Evolutionary conservation across 495 filamentous ascomycete species (phyloP).

Genomic region (Amphirosellinia nigrospora): DNA sequence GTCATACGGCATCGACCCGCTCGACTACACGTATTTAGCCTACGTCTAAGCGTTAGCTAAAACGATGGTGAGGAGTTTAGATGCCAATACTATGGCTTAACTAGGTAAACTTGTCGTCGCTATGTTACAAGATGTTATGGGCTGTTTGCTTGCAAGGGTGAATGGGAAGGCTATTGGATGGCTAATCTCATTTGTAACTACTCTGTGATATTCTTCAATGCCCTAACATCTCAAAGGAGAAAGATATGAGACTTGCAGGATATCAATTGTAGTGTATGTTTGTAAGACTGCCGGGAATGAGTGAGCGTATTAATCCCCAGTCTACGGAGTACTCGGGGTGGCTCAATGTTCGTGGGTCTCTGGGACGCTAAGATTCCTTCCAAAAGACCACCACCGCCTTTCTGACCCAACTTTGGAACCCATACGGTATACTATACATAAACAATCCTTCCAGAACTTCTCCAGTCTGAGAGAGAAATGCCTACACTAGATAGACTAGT

Average conservation of each 20-base stretch:
- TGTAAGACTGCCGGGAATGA: background rate
- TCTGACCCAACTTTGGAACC: background rate
- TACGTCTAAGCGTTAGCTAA: background rate
- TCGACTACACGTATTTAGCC: background rate
- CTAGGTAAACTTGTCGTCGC: background rate
- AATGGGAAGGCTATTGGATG: background rate
- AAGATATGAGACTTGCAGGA: background rate
- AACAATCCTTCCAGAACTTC: constrained; percentile 18
- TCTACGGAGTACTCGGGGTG: no score
- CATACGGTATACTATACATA: background rate
- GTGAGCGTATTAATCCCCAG: background rate
- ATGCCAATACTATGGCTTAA: background rate
- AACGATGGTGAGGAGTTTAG: background rate
- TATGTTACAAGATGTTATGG: background rate
- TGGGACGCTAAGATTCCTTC: constrained; percentile 10
- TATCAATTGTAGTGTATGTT: background rate
- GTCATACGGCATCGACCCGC: background rate
- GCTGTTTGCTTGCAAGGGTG: background rate
- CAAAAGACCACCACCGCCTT: constrained; percentile 2
- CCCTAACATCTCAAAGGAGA: background rate
- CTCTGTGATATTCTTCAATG: background rate
- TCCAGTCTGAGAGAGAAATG: background rate
- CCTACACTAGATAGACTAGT: background rate
- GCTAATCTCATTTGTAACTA: background rate
- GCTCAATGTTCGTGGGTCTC: background rate